Evolutionary conservation across 306 rosid species (phyloP).

Genomic region (Casuarina cunninghamiana): DNA sequence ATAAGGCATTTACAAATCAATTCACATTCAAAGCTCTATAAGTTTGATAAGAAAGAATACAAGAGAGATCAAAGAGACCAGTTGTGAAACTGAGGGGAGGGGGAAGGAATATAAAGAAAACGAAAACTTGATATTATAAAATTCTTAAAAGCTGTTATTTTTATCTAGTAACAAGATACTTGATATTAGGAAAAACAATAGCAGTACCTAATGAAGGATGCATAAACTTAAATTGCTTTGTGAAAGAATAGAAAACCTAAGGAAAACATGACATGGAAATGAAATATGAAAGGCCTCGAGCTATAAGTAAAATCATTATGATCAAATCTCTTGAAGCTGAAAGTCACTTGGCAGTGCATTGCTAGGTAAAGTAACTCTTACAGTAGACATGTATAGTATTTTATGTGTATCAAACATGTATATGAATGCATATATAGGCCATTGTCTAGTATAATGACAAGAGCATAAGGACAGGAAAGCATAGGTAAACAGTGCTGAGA

Average conservation of each 20-base stretch:
- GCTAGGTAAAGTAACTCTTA: slow-evolving; percentile 24
- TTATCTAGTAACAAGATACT: too few species aligned
- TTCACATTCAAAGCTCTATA: slow-evolving; percentile 4
- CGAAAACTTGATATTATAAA: too few species aligned
- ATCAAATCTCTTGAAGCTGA: neutral
- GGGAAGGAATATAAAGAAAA: too few species aligned
- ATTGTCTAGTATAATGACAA: neutral
- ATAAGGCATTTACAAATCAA: slow-evolving; percentile 71
- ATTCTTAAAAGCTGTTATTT: too few species aligned
- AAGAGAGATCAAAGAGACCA: neutral
- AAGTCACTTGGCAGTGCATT: slow-evolving; percentile 41
- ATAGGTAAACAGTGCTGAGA: neutral
- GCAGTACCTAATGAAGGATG: neutral
- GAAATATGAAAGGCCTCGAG: neutral
- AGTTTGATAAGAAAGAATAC: neutral
- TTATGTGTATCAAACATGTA: neutral
- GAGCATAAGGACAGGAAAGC: neutral
- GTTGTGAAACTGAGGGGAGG: too few species aligned
- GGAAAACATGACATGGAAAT: neutral
- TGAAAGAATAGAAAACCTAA: neutral
- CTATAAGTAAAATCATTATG: neutral
- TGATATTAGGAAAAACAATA: neutral
- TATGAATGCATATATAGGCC: neutral
- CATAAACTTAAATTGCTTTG: neutral
- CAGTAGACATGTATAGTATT: neutral